These are phyloP conservation scores for Acacia melanoxylon DNA, from an alignment of 306 rosid species.

Conservation along the genomic window DNA sequence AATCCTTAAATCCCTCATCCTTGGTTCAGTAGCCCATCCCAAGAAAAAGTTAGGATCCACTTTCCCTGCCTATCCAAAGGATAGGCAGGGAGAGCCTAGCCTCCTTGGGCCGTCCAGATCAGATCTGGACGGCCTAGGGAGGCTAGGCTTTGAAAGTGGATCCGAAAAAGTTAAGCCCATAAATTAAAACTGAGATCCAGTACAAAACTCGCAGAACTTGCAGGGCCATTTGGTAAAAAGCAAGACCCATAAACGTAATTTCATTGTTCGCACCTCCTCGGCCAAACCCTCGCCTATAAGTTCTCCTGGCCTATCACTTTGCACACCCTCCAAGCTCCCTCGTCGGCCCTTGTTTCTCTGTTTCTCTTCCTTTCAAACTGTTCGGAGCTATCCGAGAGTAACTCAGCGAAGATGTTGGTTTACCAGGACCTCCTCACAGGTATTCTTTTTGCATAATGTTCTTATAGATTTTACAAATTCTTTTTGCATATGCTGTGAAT, in stretches of 20 bases:
- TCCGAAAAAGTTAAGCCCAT: neutral
- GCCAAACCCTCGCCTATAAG: constrained; percentile 65
- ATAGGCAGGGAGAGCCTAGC: no score
- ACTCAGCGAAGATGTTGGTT: constrained; percentile 59
- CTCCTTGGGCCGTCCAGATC: no score
- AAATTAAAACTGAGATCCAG: neutral
- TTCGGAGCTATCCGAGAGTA: constrained; percentile 45
- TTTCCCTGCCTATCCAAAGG: no score
- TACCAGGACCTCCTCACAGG: constrained; percentile 68
- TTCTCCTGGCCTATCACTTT: neutral
- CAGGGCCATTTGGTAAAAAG: constrained; percentile 12
- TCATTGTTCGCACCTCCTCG: neutral
- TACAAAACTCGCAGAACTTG: neutral
- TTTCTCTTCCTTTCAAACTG: neutral
- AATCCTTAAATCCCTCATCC: neutral
- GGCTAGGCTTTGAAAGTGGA: no score
- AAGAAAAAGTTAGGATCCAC: rapidly evolving
- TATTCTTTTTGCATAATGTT: neutral
- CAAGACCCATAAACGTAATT: constrained; percentile 27
- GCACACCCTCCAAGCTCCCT: constrained; percentile 28
- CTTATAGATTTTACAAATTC: neutral
- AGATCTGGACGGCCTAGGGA: no score
- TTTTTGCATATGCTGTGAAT: neutral
- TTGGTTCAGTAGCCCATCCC: neutral
- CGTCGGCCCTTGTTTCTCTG: constrained; percentile 18